phyloP scores from a whole-genome alignment of 768 basidiomycete genomes.

The Tricholoma matsutake region DNA sequence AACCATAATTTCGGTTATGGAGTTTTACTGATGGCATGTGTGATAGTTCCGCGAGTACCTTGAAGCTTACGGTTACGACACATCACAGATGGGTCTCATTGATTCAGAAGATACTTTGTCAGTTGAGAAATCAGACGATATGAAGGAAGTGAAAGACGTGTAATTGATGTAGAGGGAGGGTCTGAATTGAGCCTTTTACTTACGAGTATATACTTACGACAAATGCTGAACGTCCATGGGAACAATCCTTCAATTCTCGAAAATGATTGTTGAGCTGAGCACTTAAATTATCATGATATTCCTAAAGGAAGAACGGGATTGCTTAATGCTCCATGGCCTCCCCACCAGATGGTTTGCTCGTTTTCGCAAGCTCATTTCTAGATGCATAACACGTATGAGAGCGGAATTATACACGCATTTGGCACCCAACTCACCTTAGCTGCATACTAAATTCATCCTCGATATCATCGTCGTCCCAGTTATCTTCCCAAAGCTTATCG shows the following conservation, averaged over 20 bases:
- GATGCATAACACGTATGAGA: neutral
- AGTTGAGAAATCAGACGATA: constrained; percentile 9
- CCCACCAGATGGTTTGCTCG: constrained; percentile 39
- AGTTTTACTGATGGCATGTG: neutral
- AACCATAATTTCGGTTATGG: neutral
- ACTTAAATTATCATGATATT: neutral
- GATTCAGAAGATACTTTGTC: constrained; percentile 23
- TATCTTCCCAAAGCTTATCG: constrained; percentile 98
- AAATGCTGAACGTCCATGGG: neutral
- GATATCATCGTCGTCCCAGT: constrained; percentile 99
- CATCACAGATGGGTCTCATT: constrained; percentile 62
- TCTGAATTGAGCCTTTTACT: neutral
- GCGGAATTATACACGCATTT: neutral
- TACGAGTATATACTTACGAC: neutral
- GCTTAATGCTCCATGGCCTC: constrained; percentile 57
- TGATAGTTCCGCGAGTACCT: constrained; percentile 82
- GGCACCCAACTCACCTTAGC: constrained; percentile 65
- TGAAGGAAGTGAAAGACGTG: neutral
- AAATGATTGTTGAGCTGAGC: neutral
- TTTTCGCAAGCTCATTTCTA: constrained; percentile 66
- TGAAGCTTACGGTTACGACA: constrained; percentile 76
- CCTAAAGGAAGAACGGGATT: neutral
- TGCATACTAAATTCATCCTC: constrained; percentile 97
- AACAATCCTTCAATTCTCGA: neutral
- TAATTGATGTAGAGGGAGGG: neutral